phyloP scores from a whole-genome alignment of 441 rosid genomes.

The Isatis lusitanica region DNA sequence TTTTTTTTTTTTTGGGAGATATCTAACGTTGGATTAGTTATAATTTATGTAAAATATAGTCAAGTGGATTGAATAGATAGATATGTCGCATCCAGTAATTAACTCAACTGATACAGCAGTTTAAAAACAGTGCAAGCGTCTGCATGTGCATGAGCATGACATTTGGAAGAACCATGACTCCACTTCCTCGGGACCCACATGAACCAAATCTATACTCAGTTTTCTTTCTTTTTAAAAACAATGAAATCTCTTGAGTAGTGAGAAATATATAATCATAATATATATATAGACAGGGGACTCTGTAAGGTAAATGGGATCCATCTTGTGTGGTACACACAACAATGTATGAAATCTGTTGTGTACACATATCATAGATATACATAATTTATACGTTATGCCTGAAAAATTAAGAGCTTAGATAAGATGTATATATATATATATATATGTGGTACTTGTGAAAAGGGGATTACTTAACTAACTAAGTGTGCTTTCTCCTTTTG shows the following conservation, averaged over 20 bases:
- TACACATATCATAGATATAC: background rate
- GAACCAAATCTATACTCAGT: conserved; percentile 6
- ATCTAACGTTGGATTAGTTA: background rate
- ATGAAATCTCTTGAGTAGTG: background rate
- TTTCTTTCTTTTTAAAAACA: background rate
- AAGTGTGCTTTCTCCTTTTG: background rate
- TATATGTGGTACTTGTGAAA: background rate
- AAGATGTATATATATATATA: too few species aligned
- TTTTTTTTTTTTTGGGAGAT: too few species aligned
- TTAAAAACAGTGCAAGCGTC: background rate
- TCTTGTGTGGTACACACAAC: background rate
- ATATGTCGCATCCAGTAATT: conserved; percentile 9
- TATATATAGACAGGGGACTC: background rate
- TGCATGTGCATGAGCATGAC: conserved; percentile 29
- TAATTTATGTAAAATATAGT: background rate
- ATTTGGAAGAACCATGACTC: conserved; percentile 30
- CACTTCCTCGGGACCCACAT: conserved; percentile 27
- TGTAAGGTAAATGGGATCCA: background rate
- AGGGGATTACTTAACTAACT: background rate
- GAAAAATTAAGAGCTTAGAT: background rate
- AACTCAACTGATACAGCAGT: background rate
- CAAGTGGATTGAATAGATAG: background rate
- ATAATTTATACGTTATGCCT: background rate
- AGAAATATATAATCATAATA: too few species aligned
- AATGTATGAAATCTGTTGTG: background rate